Evolutionary conservation across 495 filamentous ascomycete species (phyloP), one percentile per base, ranked within the genome.

Genomic region (Penicillium crystallinum): DNA sequence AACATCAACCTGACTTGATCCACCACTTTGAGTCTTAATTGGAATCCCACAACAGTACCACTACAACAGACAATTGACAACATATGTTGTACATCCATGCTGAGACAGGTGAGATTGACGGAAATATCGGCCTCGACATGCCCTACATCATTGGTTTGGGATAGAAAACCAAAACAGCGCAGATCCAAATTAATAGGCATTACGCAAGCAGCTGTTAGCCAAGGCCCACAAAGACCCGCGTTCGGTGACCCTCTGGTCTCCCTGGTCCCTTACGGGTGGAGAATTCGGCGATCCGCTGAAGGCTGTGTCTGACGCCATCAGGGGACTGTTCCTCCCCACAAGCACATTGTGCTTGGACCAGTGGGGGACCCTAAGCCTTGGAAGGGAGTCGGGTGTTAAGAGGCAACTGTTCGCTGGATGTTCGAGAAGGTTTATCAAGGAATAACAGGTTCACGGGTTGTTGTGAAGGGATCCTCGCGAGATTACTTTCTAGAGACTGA

Each of bases 171-270:
- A 19, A 52, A 61, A 46, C 53, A 19, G 34, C n/a, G 67, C 52
- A 66, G 70, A 73, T 73, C 70, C 58, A 64, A 69, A 71, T 73
- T 66, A 67, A 64, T 56, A 53, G 52, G 63, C 69, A 71, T 74
- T 74, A 74, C 71, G 71, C 71, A 74, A 74, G 71, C 71, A 68
- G 61, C 46, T 63, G 49, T 57, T 53, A 55, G 65, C 57, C 56
- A 59, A 56, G 70, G 57, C 68, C 67, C 55, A 65, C 57, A 46
- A 36, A 29, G 52, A 65, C 69, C 67, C 66, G 67, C 66, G 61
- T 62, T 67, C 68, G 62, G 65, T 57, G 55, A 58, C 62, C 66
- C 54, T 65, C 57, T 65, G 68, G 67, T 65, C 63, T 64, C 68
- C 63, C 59, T 54, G 65, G 69, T 71, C 71, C 71, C 68, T 72